phyloP scores from a whole-genome alignment of 495 filamentous ascomycete genomes.

The Lophiotrema nucula region DNA sequence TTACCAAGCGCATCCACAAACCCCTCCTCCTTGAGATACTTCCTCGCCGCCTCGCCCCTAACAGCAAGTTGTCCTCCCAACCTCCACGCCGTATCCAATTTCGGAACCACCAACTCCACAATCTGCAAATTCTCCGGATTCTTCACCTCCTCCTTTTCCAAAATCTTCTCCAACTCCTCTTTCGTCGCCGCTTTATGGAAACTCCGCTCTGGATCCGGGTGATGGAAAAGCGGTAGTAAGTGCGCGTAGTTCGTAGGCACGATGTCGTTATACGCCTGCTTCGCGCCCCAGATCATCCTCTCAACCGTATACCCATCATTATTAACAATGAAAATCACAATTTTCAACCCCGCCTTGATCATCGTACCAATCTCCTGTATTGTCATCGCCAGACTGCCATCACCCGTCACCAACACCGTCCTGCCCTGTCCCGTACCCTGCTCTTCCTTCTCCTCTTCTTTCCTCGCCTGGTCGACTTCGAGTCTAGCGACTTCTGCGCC shows the following conservation, averaged over 20 bases:
- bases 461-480: conserved; percentile 8
- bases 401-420: conserved; percentile 41
- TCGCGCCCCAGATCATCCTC: conserved; percentile 43
- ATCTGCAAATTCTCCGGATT: conserved; percentile 35
- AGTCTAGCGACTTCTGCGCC: conserved; percentile 37
- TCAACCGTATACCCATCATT: conserved; percentile 46
- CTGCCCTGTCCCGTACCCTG: conserved; percentile 19
- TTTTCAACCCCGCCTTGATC: conserved; percentile 33
- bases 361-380: conserved; percentile 45
- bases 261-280: conserved; percentile 45
- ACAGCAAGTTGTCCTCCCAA: conserved; percentile 33
- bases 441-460: conserved; percentile 17
- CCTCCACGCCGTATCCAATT: conserved; percentile 41
- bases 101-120: conserved; percentile 41
- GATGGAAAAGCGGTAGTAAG: conserved; percentile 41
- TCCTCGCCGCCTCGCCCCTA: conserved; percentile 30
- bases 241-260: conserved; percentile 38
- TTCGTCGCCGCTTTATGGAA: conserved; percentile 40
- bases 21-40: conserved; percentile 40
- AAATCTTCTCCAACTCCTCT: conserved; percentile 37
- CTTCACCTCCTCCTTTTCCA: conserved; percentile 27
- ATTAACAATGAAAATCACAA: conserved; percentile 41
- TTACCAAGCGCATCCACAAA: conserved; percentile 35
- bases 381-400: conserved; percentile 43
- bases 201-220: conserved; percentile 28